phyloP scores from a whole-genome alignment of 805 yeast genomes.

The Zygotorulaspora danielsina region DNA sequence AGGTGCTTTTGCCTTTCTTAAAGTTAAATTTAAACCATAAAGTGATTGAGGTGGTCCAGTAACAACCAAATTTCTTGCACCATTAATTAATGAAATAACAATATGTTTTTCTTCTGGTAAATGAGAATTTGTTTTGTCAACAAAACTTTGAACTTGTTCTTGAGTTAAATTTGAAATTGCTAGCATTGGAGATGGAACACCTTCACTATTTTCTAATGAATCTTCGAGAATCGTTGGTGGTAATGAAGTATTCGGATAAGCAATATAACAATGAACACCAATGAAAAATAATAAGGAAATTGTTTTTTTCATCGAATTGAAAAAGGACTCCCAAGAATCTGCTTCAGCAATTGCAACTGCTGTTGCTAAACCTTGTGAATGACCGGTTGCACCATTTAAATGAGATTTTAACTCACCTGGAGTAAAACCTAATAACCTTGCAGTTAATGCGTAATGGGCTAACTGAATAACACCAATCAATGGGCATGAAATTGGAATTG shows the following conservation, averaged over 20 bases:
- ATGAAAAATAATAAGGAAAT: conserved; percentile 84
- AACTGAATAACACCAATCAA: conserved; percentile 93
- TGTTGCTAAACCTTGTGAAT: conserved; percentile 87
- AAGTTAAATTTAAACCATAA: conserved; percentile 87
- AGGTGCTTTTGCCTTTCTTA: conserved; percentile 92
- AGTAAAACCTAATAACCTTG: conserved; percentile 74
- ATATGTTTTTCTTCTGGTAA: conserved; percentile 89
- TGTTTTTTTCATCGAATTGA: conserved; percentile 66
- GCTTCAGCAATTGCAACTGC: conserved; percentile 85
- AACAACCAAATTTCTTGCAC: conserved; percentile 92
- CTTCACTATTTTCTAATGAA: conserved; percentile 90
- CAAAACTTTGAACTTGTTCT: conserved; percentile 72
- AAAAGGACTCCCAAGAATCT: conserved; percentile 81
- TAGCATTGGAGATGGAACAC: conserved; percentile 96
- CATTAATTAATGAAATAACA: conserved; percentile 85
- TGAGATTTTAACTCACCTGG: conserved; percentile 81
- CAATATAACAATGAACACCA: conserved; percentile 86
- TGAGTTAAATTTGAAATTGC: conserved; percentile 83
- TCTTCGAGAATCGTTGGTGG: conserved; percentile 93
- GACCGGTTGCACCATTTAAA: conserved; percentile 78
- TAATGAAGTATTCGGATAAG: conserved; percentile 88
- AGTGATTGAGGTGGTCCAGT: conserved; percentile 98
- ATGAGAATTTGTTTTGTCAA: conserved; percentile 86
- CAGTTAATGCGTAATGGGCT: conserved; percentile 86
- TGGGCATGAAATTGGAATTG: conserved; percentile 96